A percentile compares a stretch with the other conserved stretches of the same genome.
phyloP scores from a whole-genome alignment of 805 yeast genomes.

The Blastobotrys mokoenaii region DNA sequence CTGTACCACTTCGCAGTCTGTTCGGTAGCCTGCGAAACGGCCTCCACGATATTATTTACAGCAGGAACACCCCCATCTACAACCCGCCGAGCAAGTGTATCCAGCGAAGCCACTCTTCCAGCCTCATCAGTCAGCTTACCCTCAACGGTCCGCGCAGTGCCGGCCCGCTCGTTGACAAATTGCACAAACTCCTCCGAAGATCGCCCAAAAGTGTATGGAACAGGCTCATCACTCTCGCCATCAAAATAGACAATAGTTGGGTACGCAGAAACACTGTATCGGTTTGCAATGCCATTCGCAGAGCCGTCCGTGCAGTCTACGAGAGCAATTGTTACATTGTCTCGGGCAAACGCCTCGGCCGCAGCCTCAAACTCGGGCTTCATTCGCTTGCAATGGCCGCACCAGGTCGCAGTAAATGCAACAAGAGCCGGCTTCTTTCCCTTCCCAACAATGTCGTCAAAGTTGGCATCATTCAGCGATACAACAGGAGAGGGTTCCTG shows the following conservation, averaged over 20 bases:
- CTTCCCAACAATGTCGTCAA: conserved; percentile 35
- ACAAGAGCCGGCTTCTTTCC: conserved; percentile 35
- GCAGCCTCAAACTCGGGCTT: conserved; percentile 43
- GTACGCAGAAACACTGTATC: conserved; percentile 37
- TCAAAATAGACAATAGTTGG: conserved; percentile 51
- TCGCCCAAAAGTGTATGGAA: conserved; percentile 45
- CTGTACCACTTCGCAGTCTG: conserved; percentile 10
- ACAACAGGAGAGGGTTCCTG: conserved; percentile 4
- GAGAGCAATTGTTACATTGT: conserved; percentile 35
- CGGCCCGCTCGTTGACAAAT: conserved; percentile 36
- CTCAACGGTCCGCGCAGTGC: conserved; percentile 33
- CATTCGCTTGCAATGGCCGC: conserved; percentile 47
- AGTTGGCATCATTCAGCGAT: conserved; percentile 33
- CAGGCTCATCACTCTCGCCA: conserved; percentile 41
- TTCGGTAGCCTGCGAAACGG: conserved; percentile 23
- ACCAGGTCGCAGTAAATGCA: conserved; percentile 52
- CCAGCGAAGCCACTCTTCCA: conserved; percentile 34
- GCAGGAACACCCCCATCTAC: conserved; percentile 19
- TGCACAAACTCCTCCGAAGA: conserved; percentile 41
- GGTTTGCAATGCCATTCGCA: conserved; percentile 32
- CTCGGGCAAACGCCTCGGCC: conserved; percentile 39
- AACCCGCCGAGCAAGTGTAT: conserved; percentile 26
- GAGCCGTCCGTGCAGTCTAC: conserved; percentile 43
- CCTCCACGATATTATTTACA: background rate
- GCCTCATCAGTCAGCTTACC: conserved; percentile 35